These are phyloP conservation scores for Castanea mollissima DNA, from an alignment of 306 rosid species.

Conservation along the genomic window DNA sequence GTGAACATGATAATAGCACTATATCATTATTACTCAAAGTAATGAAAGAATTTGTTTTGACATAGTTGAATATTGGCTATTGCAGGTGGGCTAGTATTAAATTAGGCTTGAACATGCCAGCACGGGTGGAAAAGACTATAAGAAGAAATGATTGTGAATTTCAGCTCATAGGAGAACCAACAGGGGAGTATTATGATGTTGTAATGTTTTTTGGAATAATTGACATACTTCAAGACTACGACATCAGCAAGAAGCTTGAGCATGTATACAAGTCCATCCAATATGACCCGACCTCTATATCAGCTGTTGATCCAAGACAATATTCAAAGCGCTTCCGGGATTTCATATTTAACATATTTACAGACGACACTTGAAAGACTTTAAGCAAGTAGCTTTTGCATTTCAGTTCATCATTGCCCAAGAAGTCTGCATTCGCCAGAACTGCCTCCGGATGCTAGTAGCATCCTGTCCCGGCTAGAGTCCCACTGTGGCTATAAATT, in stretches of 20 bases:
- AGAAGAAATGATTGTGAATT: conserved; percentile 56
- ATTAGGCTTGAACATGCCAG: conserved; percentile 80
- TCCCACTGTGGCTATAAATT: not conserved
- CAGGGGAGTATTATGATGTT: conserved; percentile 76
- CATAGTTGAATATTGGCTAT: not conserved
- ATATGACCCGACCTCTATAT: conserved; percentile 83
- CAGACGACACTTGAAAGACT: conserved; percentile 40
- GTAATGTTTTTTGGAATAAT: conserved; percentile 74
- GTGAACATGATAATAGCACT: not conserved
- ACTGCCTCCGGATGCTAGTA: not conserved
- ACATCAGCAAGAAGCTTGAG: conserved; percentile 97
- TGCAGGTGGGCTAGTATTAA: conserved; percentile 68
- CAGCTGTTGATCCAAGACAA: conserved; percentile 90
- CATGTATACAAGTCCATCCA: conserved; percentile 96
- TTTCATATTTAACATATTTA: conserved; percentile 65
- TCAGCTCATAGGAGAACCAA: conserved; percentile 76
- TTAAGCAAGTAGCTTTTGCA: not conserved
- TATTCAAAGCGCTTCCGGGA: conserved; percentile 92
- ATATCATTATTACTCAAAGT: not conserved
- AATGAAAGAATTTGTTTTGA: not conserved
- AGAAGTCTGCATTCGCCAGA: not conserved
- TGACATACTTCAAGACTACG: conserved; percentile 97
- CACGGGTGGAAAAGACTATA: conserved; percentile 64
- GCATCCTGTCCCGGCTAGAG: not conserved
- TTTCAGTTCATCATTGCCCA: conserved; percentile 7